Conservation (phyloP, 805 yeast species). For the Novakomyces olei region DNA sequence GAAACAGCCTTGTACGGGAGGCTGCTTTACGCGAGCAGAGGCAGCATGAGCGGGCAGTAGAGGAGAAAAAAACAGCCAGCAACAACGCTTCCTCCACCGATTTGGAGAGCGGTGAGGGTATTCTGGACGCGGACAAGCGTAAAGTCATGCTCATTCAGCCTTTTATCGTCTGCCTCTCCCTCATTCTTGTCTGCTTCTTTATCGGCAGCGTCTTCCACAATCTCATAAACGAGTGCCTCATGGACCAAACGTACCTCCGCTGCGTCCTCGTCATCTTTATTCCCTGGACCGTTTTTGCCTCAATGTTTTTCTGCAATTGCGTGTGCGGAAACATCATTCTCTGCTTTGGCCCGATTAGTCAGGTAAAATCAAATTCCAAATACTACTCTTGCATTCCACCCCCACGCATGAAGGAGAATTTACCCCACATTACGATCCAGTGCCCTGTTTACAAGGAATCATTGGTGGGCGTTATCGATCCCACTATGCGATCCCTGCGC, state of each 20-base stretch:
- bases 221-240: background rate
- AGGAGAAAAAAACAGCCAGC: too few species aligned
- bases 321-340: too few species aligned
- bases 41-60: too few species aligned
- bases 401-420: slow-evolving; percentile 3
- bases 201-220: background rate
- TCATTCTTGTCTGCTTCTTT: background rate
- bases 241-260: background rate
- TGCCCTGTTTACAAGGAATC: slow-evolving; percentile 9
- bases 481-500: slow-evolving; percentile 7
- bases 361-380: slow-evolving; percentile 6
- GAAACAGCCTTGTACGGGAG: background rate
- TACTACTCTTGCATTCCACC: slow-evolving; percentile 6
- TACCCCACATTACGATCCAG: slow-evolving; percentile 8
- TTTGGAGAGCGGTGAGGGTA: background rate
- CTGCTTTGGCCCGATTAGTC: slow-evolving; percentile 8
- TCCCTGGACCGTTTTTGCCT: background rate
- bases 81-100: too few species aligned
- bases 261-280: background rate
- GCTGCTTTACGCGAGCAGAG: too few species aligned
- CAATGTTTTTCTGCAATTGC: background rate
- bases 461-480: slow-evolving; percentile 8
- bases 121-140: background rate
- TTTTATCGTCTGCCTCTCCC: background rate
- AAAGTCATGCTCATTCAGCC: background rate